Base-by-base conservation (phyloP, 2,329 filamentous ascomycete species). In the Fusarium illudens region DNA sequence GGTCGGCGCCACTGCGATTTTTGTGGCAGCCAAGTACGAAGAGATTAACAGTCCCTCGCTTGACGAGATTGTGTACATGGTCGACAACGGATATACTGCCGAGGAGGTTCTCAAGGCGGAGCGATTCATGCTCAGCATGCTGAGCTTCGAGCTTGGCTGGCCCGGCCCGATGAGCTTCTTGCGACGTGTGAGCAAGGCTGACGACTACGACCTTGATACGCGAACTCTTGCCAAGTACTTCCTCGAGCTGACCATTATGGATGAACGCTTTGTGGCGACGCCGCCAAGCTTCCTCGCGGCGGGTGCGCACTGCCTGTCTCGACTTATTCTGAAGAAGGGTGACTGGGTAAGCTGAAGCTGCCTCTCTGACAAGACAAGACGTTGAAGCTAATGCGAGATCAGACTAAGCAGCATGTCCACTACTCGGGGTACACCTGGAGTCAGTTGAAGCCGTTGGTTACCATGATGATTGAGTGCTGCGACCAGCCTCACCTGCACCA, bases 141-240 rank as follows among this genome's bases (percentile, higher is more conserved):
- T 99, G 56, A 88, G 93, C 73, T 99, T 97, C 76, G 94, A 97
- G 80, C 88, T 99, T 56, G 96, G 96, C 54, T 98, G 93, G 91
- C 96, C 96, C n/a, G 96, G 96, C 42, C 96, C 96, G 2, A 97
- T 99, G 95, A 97, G 94, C 83, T 99, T 99, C 81, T 85, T 99
- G 65, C 89, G 96, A 64, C 90, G 95, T 59, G 96, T 98, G 80
- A 98, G 95, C 89, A 98, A 98, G 83, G 96, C 96, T 13, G 96
- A 99, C 77, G 94, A 97, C 76, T 99, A 98, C 76, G 94, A 99
- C 76, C 84, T 97, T 48, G 95, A 99, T 81, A 97, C 95, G 11
- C 89, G 96, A 34, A 98, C 96, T 6, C 83, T 99, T 57, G 94
- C 96, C 73, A 99, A 99, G 82, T 99, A 99, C 81, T 97, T 99